Evolutionary conservation across 1,284 basidiomycete species (phyloP).

Genomic region (Agroathelia rolfsii): DNA sequence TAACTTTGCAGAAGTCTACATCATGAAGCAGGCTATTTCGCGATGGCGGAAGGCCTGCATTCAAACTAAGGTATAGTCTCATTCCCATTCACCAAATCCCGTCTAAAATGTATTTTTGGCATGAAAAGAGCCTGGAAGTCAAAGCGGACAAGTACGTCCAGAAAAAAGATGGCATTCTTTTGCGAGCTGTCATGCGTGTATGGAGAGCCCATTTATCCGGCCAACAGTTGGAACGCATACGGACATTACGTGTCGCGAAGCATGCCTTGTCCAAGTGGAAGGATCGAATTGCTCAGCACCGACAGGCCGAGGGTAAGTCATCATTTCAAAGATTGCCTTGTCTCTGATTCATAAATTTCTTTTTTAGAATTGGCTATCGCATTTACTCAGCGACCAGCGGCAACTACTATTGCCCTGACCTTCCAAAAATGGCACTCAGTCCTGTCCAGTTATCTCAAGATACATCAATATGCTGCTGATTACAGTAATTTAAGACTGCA

Average conservation of each 20-base stretch:
- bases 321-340: slow-evolving; percentile 7
- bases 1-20: slow-evolving; percentile 28
- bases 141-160: slow-evolving; percentile 48
- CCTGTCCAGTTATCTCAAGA: slow-evolving; percentile 38
- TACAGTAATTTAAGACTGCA: slow-evolving; percentile 36
- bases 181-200: slow-evolving; percentile 55
- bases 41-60: slow-evolving; percentile 54
- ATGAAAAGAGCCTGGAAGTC: slow-evolving; percentile 34
- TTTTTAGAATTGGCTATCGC: slow-evolving; percentile 39
- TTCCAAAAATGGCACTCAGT: slow-evolving; percentile 42
- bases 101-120: too few species aligned
- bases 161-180: slow-evolving; percentile 52
- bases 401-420: slow-evolving; percentile 27
- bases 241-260: slow-evolving; percentile 34
- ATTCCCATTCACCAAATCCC: too few species aligned
- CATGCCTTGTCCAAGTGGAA: slow-evolving; percentile 46
- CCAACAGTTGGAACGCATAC: slow-evolving; percentile 47
- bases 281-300: slow-evolving; percentile 30
- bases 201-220: slow-evolving; percentile 70
- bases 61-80: too few species aligned
- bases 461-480: slow-evolving; percentile 38
- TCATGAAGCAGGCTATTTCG: slow-evolving; percentile 35
- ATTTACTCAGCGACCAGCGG: slow-evolving; percentile 37
- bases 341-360: slow-evolving; percentile 8
- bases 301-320: slow-evolving; percentile 35